phyloP scores from a whole-genome alignment of 139 green algal genomes.

The Coelastrella sp. region DNA sequence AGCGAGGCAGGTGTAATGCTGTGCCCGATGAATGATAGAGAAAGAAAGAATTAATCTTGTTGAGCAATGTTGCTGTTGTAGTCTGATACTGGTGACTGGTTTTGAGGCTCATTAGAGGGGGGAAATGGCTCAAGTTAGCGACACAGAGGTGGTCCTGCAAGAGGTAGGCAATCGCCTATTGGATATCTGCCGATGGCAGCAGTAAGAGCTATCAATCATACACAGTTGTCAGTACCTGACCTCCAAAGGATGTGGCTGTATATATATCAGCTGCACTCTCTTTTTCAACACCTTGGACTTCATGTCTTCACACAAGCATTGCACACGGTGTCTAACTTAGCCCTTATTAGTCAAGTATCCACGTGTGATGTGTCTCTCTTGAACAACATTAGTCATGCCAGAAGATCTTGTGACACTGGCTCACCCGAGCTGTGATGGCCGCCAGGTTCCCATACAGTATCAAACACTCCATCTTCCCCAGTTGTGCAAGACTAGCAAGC shows the following conservation, averaged over 20 bases:
- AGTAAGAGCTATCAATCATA: too few species aligned
- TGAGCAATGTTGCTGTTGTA: neutral
- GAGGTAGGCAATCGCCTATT: too few species aligned
- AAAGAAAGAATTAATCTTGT: neutral
- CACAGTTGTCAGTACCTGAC: too few species aligned
- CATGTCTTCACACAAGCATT: too few species aligned
- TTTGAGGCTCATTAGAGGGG: too few species aligned
- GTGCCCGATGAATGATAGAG: neutral
- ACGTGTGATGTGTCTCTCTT: neutral
- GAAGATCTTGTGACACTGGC: neutral
- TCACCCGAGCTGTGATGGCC: neutral
- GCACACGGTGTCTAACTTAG: too few species aligned
- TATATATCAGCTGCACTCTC: too few species aligned
- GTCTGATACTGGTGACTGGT: neutral
- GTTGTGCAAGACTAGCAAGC: neutral
- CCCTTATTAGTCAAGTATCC: neutral
- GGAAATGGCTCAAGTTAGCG: too few species aligned
- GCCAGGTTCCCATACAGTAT: constrained; percentile 12
- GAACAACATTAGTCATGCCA: neutral
- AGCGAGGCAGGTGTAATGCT: constrained; percentile 13
- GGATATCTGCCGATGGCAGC: too few species aligned
- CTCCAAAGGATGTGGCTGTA: too few species aligned
- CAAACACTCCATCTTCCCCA: neutral
- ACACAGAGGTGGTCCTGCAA: too few species aligned
- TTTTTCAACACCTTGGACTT: too few species aligned